Evolutionary conservation across 2,329 filamentous ascomycete species (phyloP), one percentile per base, ranked within the genome.

Genomic region (Aphanocladium album): DNA sequence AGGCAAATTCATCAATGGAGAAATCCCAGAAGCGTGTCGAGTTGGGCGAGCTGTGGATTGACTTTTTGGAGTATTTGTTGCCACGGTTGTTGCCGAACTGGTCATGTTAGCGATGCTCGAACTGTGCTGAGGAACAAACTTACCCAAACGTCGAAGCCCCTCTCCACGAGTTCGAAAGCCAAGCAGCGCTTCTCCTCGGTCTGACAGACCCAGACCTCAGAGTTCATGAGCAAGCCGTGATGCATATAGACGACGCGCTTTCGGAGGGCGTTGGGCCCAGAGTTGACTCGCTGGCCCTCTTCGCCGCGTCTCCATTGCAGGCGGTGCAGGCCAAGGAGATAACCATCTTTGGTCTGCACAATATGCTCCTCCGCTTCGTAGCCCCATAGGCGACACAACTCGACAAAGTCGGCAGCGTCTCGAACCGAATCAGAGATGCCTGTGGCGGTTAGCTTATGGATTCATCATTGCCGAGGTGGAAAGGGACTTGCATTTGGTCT

Each of bases 61-160:
- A 93, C 76, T 99, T 99, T 75, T 98, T 99, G 50, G 92, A 96
- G 77, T 99, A 99, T 73, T 99, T 99, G 82, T 99, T 99, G 54
- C 95, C 95, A 39, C 95, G 88, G 70, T 99, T 99, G 74, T 99
- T 99, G 55, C 95, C 95, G 64, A 99, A 81, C 90, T 90, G 62
- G 6, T 41, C 9, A 3, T n/a, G 50, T 77, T 57, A 76, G 69
- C 62, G 45, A 56, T 30, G 27, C 30, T 14, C 19, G 8, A n/a
- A 46, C 16, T 45, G 14, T 9, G 17, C 41, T 30, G 25, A 23
- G 23, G 39, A 19, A n/a, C 16, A 19, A 37, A 77, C 84, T 68
- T 75, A 89, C 87, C 91, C 95, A 99, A 65, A 98, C 93, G 78
- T 99, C 95, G 68, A 96, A 99, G 2, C 95, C 95, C 69, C 85